Evolutionary conservation across 148 eudicot genomes (phyloP), one percentile per base, ranked within the genome.

Genomic region (Arctostaphylos glauca): DNA sequence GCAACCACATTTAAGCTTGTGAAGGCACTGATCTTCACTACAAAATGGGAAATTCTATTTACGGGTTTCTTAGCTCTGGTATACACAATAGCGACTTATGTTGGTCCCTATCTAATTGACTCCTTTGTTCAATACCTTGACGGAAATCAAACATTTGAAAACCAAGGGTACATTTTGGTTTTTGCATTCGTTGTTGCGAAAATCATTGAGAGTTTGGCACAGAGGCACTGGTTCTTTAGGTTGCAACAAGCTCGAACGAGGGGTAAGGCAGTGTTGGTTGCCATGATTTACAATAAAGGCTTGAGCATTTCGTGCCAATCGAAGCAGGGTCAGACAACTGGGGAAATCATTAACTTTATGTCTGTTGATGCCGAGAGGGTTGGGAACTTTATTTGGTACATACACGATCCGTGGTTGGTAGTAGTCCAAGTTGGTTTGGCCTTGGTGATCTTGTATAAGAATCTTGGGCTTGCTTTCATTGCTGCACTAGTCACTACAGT

Each of bases 331-430:
- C 87, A 89, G 43, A 77, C 91, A 13, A 89, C 89, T 81, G 93
- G 93, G 53, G 93, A 91, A 80, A 91, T 91, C 72, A 89, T 91
- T 71, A 91, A 91, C 86, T 73, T 89, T 50, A 89, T 91, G 93
- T 81, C 88, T 47, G 88, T 91, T 82, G 93, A 91, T 86, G 93
- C 93, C 5, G 84, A 89, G 84, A 86, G 90, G 79, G 53, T 91
- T 23, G 82, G 86, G 70, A 78, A 86, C 55, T 91, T 91, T 79
- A 64, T 67, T 80, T 91, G 91, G 93, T 88, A 89, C 64, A 80
- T 91, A 81, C 91, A 91, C 56, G 90, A 91, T 87, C 89, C 90
- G 3, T 91, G 91, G 91, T 31, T 91, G 81, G 91, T 91, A 16
- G 8, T 89, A 25, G 0, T 91, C 62, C 91, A 91, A 88, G 86